Evolutionary conservation across 352 stramenopile species (phyloP), one percentile per base, ranked within the genome.

Genomic region (Phytophthora macrochlamydospora): DNA sequence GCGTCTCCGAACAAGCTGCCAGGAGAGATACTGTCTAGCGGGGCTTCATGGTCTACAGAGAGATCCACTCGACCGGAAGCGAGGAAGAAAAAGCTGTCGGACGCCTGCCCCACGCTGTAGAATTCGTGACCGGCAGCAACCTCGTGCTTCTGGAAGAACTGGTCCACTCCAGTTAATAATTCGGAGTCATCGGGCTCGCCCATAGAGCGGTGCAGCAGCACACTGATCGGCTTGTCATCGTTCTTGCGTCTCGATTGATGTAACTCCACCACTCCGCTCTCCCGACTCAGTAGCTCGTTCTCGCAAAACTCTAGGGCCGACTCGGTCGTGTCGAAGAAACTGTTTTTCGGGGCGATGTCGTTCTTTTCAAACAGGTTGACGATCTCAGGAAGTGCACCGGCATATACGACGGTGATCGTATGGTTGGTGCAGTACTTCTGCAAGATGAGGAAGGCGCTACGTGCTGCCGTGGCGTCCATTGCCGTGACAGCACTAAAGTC

Each of bases 401-500:
- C 83, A 52, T 91, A 94, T 3, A 92, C 51, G 18, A 94, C 78
- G 0, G 60, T 76, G 64, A 94, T 89, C 7, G 52, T 56, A 56
- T 92, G 71, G 50, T 77, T 79, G 61, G 77, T 82, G 68, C 84
- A 94, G 52, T 90, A 76, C 48, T 92, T 85, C 60, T 89, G 81
- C 33, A 94, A 54, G 55, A 94, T 92, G 75, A 92, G 87, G 66
- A 95, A 86, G 24, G 81, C 89, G 4, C 75, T 86, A 3, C 87
- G 82, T 8, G 85, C 86, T 0, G 85, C 87, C 2, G 89, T 95
- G 1, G 85, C 84, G 57, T 97, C 89, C 73, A 96, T 94, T 38
- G 89, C 87, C 0, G 88, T 90, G 24, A 96, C 89, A 24, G 72
- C 73, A 7, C 72, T 85, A 56, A 97, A 97, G 51, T 97, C 85